phyloP scores from a whole-genome alignment of 1,139 yeast species.

The Yamadazyma friedrichii region DNA sequence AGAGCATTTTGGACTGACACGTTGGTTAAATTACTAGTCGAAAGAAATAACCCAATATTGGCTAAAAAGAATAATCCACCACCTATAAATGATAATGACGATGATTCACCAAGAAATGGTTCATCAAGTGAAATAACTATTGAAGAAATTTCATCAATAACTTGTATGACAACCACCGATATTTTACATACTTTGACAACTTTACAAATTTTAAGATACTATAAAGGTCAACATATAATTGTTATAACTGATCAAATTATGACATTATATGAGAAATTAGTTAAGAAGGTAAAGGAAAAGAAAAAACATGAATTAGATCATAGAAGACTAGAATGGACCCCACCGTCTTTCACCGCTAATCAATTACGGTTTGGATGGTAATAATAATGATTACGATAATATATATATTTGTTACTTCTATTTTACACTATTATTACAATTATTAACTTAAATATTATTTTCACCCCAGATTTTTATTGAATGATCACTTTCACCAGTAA shows the following conservation, averaged over 20 bases:
- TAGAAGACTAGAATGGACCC: slow-evolving; percentile 77
- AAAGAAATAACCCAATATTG: slow-evolving; percentile 45
- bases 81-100: slow-evolving; percentile 19
- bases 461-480: slow-evolving; percentile 84
- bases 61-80: slow-evolving; percentile 40
- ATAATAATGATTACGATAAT: slow-evolving; percentile 7
- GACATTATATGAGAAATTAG: slow-evolving; percentile 70
- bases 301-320: slow-evolving; percentile 81
- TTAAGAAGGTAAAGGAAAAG: slow-evolving; percentile 54
- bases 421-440: neutral
- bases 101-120: slow-evolving; percentile 15
- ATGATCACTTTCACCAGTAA: slow-evolving; percentile 90
- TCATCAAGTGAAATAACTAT: slow-evolving; percentile 69
- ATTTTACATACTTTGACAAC: slow-evolving; percentile 91
- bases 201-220: slow-evolving; percentile 82
- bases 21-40: slow-evolving; percentile 70
- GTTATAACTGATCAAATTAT: slow-evolving; percentile 84
- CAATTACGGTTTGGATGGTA: slow-evolving; percentile 96
- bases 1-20: slow-evolving; percentile 98
- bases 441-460: neutral
- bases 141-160: slow-evolving; percentile 82
- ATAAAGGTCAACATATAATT: slow-evolving; percentile 94
- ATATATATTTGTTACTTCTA: slow-evolving; percentile 3
- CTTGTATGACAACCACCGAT: slow-evolving; percentile 96
- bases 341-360: slow-evolving; percentile 95